Evolutionary conservation across 768 basidiomycete genomes (phyloP).

Genomic region (Chalciporus sphaerocephalus): DNA sequence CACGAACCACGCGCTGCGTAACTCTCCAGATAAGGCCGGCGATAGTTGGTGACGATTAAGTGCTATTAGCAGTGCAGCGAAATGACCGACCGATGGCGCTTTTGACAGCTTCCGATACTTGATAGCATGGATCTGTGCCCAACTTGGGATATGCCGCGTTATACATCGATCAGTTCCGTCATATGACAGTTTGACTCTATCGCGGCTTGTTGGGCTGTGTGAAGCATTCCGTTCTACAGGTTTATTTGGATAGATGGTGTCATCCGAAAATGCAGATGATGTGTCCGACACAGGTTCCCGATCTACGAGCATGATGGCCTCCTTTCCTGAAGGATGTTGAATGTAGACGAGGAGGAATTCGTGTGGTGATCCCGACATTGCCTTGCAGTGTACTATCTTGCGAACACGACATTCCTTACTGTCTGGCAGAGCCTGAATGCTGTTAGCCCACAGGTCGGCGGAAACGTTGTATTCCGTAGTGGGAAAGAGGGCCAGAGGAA

Average conservation of each 20-base stretch:
- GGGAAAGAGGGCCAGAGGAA: slow-evolving; percentile 9
- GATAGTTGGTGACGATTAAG: background rate
- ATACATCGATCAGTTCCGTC: slow-evolving; percentile 8
- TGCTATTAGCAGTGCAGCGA: slow-evolving; percentile 5
- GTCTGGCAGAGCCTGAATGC: slow-evolving; percentile 3
- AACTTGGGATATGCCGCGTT: slow-evolving; percentile 1
- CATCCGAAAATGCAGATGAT: background rate
- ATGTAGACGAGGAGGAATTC: slow-evolving; percentile 10
- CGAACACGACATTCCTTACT: slow-evolving; percentile 6
- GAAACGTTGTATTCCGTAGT: slow-evolving; percentile 1
- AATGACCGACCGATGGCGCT: slow-evolving; percentile 9
- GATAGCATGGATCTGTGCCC: slow-evolving; percentile 3
- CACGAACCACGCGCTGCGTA: slow-evolving; percentile 10
- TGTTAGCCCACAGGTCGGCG: slow-evolving; percentile 1
- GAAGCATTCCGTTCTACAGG: background rate
- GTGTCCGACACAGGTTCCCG: background rate
- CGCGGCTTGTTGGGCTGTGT: background rate
- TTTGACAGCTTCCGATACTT: background rate
- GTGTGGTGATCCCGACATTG: background rate
- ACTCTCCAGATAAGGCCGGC: background rate
- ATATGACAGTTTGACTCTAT: slow-evolving; percentile 4
- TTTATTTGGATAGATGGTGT: background rate
- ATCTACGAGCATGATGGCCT: slow-evolving; percentile 4
- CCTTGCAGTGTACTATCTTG: slow-evolving; percentile 4
- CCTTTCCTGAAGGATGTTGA: slow-evolving; percentile 4